Base-by-base conservation (phyloP, 768 basidiomycete genomes). In the Lyophyllum atratum region DNA sequence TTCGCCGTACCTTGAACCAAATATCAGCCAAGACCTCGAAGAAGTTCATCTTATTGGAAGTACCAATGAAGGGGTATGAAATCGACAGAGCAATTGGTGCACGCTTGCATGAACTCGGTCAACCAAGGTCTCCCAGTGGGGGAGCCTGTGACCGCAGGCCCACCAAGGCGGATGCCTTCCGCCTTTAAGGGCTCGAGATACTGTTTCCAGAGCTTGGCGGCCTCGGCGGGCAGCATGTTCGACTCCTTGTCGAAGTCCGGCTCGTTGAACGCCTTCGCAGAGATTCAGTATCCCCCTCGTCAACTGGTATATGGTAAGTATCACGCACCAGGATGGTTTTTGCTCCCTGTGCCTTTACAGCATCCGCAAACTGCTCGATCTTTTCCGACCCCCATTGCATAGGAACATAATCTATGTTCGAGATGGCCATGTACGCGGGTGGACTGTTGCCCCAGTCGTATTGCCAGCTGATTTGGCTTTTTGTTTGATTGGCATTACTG, bases 171-270 rank as follows among this genome's bases (percentile, higher is more conserved):
- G 31, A 86, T 66, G 4, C 82, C 83, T 22, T 64, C 52, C 5
- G 70, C 66, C 59, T 80, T 83, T 49, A 87, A 65, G 0, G 86
- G 86, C 57, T 87, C 74, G 25, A 87, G 71, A 57, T 80, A 77
- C 59, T 79, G 72, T 67, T 75, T 79, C 87, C 87, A 89, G 9
- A 85, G 67, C n/a, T 75, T 68, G 1, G 83, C 80, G 42, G 80
- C 81, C 21, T 74, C 71, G 10, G 66, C 66, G 6, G 80, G 74
- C 28, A 72, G 64, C 42, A 83, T 76, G 47, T 83, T 79, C 19
- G 81, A 74, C 59, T 83, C 74, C 33, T 75, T 59, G 47, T 64
- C 64, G 58, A 84, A 78, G 59, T 94, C 87, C 4, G 90, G 90
- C 49, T 74, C 72, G 52, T 74, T 74, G 68, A 76, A 74, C 4